These are phyloP conservation scores for Hypocreales sp. DNA, from an alignment of 2,329 filamentous ascomycete species.

Conservation along the genomic window DNA sequence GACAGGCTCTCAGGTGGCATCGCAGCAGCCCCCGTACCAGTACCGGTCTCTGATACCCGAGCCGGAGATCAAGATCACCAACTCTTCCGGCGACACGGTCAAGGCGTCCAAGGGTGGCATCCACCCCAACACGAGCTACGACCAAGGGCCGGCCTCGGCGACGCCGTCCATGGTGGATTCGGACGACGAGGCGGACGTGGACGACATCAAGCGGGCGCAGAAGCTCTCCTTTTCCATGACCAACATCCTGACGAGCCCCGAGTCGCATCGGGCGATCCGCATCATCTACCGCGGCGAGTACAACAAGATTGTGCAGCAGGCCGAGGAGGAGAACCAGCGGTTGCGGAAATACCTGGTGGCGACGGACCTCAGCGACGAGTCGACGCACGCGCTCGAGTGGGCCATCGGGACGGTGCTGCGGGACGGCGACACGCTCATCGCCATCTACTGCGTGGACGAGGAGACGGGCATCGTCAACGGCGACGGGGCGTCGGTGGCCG, in stretches of 20 bases:
- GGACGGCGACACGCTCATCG: slow-evolving; percentile 85
- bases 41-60: slow-evolving; percentile 52
- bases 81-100: slow-evolving; percentile 44
- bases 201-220: slow-evolving; percentile 78
- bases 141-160: slow-evolving; percentile 44
- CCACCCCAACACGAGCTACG: slow-evolving; percentile 76
- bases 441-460: slow-evolving; percentile 87
- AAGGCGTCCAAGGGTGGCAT: slow-evolving; percentile 42
- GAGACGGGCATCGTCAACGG: slow-evolving; percentile 46
- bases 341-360: slow-evolving; percentile 90
- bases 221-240: slow-evolving; percentile 71
- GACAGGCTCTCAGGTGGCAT: slow-evolving; percentile 33
- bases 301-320: slow-evolving; percentile 56
- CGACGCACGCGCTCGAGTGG: slow-evolving; percentile 92
- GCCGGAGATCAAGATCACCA: slow-evolving; percentile 49
- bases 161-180: slow-evolving; percentile 53
- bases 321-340: slow-evolving; percentile 61
- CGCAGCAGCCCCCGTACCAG: slow-evolving; percentile 32
- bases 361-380: slow-evolving; percentile 86
- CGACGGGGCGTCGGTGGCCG: slow-evolving; percentile 42
- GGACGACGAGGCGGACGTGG: slow-evolving; percentile 72
- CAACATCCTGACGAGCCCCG: slow-evolving; percentile 58
- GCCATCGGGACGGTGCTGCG: slow-evolving; percentile 88
- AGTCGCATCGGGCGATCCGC: slow-evolving; percentile 67
- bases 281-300: slow-evolving; percentile 88